Percentiles rank a stretch among this genome's conserved stretches.
Evolutionary conservation across 768 basidiomycete genomes (phyloP).

Genomic region (Termitomyces sp.): DNA sequence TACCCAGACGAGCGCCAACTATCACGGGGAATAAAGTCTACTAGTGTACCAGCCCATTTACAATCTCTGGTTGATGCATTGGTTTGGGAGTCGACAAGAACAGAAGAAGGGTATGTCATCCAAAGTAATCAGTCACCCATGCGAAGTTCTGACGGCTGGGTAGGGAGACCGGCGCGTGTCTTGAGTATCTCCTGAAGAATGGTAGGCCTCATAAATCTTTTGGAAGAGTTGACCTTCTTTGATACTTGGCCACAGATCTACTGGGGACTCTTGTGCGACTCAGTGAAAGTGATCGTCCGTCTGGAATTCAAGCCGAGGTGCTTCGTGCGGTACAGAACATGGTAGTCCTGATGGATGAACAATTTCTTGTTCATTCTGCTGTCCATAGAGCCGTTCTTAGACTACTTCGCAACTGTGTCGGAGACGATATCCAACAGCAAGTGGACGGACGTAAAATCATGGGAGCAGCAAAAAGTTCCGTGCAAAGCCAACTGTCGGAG

Average conservation of each 20-base stretch:
- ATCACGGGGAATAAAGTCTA: slow-evolving; percentile 71
- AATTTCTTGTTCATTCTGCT: slow-evolving; percentile 87
- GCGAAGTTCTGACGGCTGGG: slow-evolving; percentile 10
- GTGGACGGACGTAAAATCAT: slow-evolving; percentile 74
- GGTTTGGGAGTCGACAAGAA: slow-evolving; percentile 78
- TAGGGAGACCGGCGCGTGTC: slow-evolving; percentile 82
- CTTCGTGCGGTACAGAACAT: slow-evolving; percentile 84
- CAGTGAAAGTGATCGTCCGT: slow-evolving; percentile 79
- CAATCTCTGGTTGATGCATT: slow-evolving; percentile 80
- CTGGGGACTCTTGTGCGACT: slow-evolving; percentile 80
- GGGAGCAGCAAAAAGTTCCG: slow-evolving; percentile 77
- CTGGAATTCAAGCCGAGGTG: slow-evolving; percentile 89
- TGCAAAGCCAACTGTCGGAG: slow-evolving; percentile 72
- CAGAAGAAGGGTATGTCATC: slow-evolving; percentile 77
- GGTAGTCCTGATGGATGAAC: slow-evolving; percentile 87
- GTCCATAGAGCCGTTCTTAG: slow-evolving; percentile 86
- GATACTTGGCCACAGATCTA: slow-evolving; percentile 48
- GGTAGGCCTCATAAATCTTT: slow-evolving; percentile 81
- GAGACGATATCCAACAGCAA: slow-evolving; percentile 88
- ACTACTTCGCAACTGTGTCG: slow-evolving; percentile 80
- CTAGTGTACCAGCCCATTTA: slow-evolving; percentile 73
- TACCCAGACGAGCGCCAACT: slow-evolving; percentile 90
- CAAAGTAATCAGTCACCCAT: not conserved
- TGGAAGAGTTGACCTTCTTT: slow-evolving; percentile 39
- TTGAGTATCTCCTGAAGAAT: slow-evolving; percentile 83